Base-by-base conservation (phyloP, 257 asterid species). In the Handroanthus guayacan region DNA sequence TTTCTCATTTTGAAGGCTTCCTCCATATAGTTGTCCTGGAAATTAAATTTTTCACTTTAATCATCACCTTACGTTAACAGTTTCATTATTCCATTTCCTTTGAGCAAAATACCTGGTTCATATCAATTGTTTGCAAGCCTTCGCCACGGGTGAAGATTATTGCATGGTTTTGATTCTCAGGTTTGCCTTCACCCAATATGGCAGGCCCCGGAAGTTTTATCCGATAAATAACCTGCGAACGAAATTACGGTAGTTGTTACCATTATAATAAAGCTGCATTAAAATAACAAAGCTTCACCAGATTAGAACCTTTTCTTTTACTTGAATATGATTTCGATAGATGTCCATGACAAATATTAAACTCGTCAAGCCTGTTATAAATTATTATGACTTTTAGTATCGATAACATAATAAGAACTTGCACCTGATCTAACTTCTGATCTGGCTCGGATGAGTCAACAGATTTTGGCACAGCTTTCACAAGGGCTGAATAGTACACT, bases 1-100 rank as follows among this genome's bases (percentile, higher is more conserved):
- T 94, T 94, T 84, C 98, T 89, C 97, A 94, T 86, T 88, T 94
- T 94, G 81, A 94, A 84, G 76, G 98, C 98, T 86, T 94, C 98
- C 82, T 94, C 98, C 98, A 94, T 86, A 80, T 94, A 94, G 79
- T 94, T 94, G 84, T 94, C 98, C 97, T 93, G 77, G 69, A 78
- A 72, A 74, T 56, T 63, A 71, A 79, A 62, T 69, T 72, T 54
- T 25, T 25, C 1, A 25, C 31, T 25, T 57, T 8, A 68, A 75
- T 31, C 68, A 69, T 79, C 47, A 71, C 16, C 51, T 75, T 34
- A 79, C 41, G 62, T 67, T 10, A 75, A 67, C n/a, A 73, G 50
- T 13, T 17, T 12, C 2, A 16, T 36, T 66, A 52, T 16, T 44
- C 76, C 73, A 51, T 71, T 68, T 52, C 71, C 54, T 5, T 11